Conservation (phyloP, 257 asterid species). For the Nicotiana obtusifolia region DNA sequence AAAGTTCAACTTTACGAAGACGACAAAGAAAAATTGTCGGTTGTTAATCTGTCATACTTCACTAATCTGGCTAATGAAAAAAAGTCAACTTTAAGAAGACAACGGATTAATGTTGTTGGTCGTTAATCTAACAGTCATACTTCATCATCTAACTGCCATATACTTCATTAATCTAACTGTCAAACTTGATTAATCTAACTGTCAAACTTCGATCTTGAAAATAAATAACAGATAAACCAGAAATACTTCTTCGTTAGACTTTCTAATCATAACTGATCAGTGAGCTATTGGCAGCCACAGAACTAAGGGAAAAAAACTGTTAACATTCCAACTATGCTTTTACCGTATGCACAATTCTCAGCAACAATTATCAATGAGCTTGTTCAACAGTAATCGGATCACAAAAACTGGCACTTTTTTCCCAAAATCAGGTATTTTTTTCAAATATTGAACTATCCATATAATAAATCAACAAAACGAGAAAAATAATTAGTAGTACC, state of each 20-base stretch:
- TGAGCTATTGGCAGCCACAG: neutral
- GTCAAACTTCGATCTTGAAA: neutral
- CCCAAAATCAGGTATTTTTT: too few relatives aligned
- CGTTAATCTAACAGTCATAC: neutral
- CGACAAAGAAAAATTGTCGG: neutral
- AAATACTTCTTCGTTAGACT: neutral
- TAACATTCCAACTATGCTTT: neutral
- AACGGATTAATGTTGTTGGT: neutral
- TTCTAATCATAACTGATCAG: neutral
- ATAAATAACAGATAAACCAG: neutral
- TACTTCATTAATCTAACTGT: neutral
- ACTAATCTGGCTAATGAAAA: neutral
- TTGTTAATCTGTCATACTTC: neutral
- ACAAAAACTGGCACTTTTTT: neutral
- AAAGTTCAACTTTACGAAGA: neutral
- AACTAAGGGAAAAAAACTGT: neutral
- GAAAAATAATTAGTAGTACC: constrained; percentile 30
- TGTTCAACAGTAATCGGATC: neutral
- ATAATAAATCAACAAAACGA: neutral
- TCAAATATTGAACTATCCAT: too few relatives aligned
- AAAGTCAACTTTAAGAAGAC: neutral
- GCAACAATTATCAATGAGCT: neutral
- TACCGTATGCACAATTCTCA: neutral
- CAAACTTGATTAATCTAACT: neutral
- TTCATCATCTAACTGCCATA: neutral